Base-by-base conservation (phyloP, 495 filamentous ascomycete genomes). In the Trichoderma reesei region DNA sequence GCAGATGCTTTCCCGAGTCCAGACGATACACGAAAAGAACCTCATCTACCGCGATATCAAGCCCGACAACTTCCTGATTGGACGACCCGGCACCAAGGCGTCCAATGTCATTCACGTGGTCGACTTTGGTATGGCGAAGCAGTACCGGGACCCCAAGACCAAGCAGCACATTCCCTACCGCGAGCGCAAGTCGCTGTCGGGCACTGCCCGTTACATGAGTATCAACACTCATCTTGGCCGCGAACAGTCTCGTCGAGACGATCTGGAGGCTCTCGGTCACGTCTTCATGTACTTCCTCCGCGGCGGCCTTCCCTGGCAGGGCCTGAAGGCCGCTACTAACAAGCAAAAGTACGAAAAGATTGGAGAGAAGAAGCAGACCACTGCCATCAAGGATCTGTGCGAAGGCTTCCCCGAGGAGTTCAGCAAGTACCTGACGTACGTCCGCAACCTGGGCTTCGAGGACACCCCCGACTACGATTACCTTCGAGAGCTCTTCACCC, bases 321-420 rank as follows among this genome's bases (percentile, higher is more conserved):
- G 94, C 61, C 80, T 99, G 70, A 98, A 98, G 80, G 94, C 94
- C 74, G 95, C 95, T 18, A 99, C 94, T 65, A 99, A 99, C 81
- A 99, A 99, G 84, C 94, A 99, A 73, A 99, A 99, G 79, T 99
- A 99, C 69, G 94, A 99, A 78, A 98, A 98, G 81, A 99, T 99
- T 75, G 94, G 94, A 38, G 95, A 99, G 79, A 98, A 98, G 88
- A 99, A 99, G 79, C 94, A 98, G 78, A 96, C 93, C 0, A 98
- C 94, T 33, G 83, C 85, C 0, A 93, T 99, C 82, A 95, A 96
- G 76, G 95, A 99, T 70, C 86, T 99, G 4, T 98, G 94, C 70
- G 92, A 97, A 65, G 88, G 90, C 60, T 98, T 93, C 78, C 94
- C 94, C 82, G 91, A 96, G 72, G 92, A 99, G 76, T 96, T 99